These are phyloP conservation scores for Monosporascus sp. DNA, from an alignment of 2,329 filamentous ascomycete genomes.

Conservation along the genomic window DNA sequence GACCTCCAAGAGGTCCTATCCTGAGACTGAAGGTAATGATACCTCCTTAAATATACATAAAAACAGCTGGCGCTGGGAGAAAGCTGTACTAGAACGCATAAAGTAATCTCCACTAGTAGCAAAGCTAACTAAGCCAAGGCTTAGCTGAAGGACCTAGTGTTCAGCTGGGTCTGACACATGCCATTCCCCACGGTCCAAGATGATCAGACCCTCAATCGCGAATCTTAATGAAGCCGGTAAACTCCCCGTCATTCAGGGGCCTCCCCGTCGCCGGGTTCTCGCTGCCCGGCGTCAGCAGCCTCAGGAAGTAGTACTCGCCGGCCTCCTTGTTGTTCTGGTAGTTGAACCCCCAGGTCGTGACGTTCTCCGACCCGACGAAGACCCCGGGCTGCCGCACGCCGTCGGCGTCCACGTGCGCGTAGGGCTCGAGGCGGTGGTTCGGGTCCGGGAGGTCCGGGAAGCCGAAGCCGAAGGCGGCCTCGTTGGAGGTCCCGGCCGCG, in stretches of 20 bases:
- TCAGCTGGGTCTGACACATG: no score
- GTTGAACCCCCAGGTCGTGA: constrained; percentile 17
- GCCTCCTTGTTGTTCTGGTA: constrained; percentile 16
- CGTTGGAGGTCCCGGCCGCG: constrained; percentile 15
- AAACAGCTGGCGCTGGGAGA: no score
- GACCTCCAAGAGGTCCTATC: no score
- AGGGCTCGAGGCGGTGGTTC: constrained; percentile 14
- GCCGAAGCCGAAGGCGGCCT: constrained; percentile 15
- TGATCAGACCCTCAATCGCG: background rate
- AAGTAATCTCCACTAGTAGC: no score
- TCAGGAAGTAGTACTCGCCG: constrained; percentile 15
- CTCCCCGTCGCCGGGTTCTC: constrained; percentile 13
- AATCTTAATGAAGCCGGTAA: constrained; percentile 14
- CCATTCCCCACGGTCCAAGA: background rate
- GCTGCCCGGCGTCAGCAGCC: constrained; percentile 14
- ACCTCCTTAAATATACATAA: no score
- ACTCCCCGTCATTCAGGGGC: constrained; percentile 14
- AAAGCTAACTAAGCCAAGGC: no score
- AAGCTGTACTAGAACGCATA: no score
- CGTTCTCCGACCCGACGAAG: constrained; percentile 13
- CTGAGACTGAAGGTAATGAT: no score
- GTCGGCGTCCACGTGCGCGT: constrained; percentile 11
- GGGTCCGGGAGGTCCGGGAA: constrained; percentile 14
- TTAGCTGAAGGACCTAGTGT: no score
- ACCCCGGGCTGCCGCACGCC: constrained; percentile 9